phyloP scores from a whole-genome alignment of 495 filamentous ascomycete genomes.

The Astrocystis sublimbata region DNA sequence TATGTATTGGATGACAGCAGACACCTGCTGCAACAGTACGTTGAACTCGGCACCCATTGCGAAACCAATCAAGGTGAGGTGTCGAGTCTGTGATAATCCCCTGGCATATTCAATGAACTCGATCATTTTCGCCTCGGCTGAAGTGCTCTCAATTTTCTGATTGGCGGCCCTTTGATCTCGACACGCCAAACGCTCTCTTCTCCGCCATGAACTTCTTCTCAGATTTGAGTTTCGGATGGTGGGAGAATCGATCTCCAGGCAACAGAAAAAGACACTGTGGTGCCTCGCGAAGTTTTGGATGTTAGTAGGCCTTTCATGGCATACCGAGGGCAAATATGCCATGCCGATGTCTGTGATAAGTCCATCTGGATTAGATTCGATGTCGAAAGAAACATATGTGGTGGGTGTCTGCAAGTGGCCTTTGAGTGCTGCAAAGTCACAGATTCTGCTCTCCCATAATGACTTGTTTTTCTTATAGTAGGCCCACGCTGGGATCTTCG shows the following conservation, averaged over 20 bases:
- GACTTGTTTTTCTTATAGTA: not conserved
- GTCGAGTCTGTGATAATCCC: not conserved
- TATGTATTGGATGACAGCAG: slow-evolving; percentile 9
- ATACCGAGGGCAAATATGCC: not conserved
- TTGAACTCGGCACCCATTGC: not conserved
- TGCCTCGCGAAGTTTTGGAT: not conserved
- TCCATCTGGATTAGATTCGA: slow-evolving; percentile 3
- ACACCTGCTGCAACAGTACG: not conserved
- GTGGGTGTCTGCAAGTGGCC: slow-evolving; percentile 1
- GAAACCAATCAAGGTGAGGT: not conserved
- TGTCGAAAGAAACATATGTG: not conserved
- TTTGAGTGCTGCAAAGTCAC: slow-evolving; percentile 1
- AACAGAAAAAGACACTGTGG: not conserved
- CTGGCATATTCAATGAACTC: not conserved
- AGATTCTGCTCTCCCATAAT: not conserved
- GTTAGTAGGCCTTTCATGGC: slow-evolving; percentile 3
- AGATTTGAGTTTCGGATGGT: too few species aligned
- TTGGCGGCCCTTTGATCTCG: not conserved
- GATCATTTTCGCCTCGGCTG: not conserved
- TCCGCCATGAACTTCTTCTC: not conserved
- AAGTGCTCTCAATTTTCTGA: not conserved
- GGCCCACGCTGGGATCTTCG: not conserved
- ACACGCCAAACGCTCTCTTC: not conserved
- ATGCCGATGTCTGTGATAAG: slow-evolving; percentile 1
- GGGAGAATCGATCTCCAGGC: not conserved